Evolutionary conservation across 2,329 filamentous ascomycete genomes (phyloP), one percentile per base, ranked within the genome.

Genomic region (Ophiostoma australiae): DNA sequence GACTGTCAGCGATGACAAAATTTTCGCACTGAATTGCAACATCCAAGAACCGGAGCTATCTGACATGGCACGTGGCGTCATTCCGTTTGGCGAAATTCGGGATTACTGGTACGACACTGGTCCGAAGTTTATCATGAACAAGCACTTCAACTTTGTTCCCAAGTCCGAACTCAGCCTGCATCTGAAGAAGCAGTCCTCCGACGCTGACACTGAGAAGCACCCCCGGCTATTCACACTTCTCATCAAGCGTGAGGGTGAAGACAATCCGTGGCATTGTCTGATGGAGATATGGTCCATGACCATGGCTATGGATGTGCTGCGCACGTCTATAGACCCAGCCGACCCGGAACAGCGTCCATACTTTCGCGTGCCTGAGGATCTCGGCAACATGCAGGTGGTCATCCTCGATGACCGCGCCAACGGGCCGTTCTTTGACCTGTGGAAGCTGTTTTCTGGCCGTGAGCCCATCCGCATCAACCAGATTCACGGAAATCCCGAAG

Each of bases 371-470:
- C 69, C 70, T 41, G 71, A 72, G 1, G 73, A 74, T 69, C 27
- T 67, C 7, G 39, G n/a, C 41, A 70, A 72, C 63, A 44, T 70
- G 27, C 73, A 72, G 67, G 76, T 80, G 13, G 72, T 82, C 37
- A 73, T 81, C 61, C 70, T 80, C 3, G 81, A 82, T 72, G 75
- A 79, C 44, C 75, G 75, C 15, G 65, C 67, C 0, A 75, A 80
- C 63, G 79, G 79, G 2, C 77, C 78, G 1, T 81, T 78, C 72
- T 78, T 78, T 58, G 78, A 79, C 63, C 76, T 82, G 20, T 82
- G 80, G 80, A 75, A 71, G 3, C 74, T 81, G 15, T 79, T 81
- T 61, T 76, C 79, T 4, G 74, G 76, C 44, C 75, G 76, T 58
- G 75, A 75, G 5, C 76, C 78, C 27, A 67, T 79, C 11, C 78